phyloP scores from a whole-genome alignment of 331 rosid species.

The Quercus tomentella region DNA sequence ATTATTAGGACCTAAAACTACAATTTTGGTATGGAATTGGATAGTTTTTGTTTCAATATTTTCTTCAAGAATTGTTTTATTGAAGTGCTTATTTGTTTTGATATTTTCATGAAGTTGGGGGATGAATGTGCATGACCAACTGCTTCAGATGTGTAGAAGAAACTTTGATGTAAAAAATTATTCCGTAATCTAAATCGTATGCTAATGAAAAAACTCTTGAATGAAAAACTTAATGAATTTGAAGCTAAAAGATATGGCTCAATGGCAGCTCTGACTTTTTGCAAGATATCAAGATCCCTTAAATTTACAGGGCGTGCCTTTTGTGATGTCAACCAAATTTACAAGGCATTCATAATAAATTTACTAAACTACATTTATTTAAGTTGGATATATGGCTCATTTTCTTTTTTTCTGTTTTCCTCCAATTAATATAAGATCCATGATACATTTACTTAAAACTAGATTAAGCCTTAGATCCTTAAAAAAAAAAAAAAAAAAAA shows the following conservation, averaged over 20 bases:
- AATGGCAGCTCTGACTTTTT: slow-evolving; percentile 75
- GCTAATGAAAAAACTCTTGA: slow-evolving; percentile 15
- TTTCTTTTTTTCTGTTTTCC: no score
- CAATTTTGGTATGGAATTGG: slow-evolving; percentile 45
- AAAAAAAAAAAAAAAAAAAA: no score
- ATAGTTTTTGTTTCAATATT: neutral
- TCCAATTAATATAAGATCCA: no score
- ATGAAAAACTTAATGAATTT: slow-evolving; percentile 59
- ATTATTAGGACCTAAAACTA: slow-evolving; percentile 83
- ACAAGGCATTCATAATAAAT: no score
- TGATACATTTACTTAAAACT: no score
- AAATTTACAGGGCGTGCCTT: neutral
- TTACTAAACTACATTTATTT: no score
- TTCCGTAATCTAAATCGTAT: slow-evolving; percentile 72
- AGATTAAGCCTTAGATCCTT: no score
- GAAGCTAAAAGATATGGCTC: slow-evolving; percentile 85
- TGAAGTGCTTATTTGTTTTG: neutral
- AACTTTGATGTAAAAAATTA: slow-evolving; percentile 62
- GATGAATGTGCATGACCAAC: slow-evolving; percentile 86
- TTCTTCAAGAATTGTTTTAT: neutral
- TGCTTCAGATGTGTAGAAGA: slow-evolving; percentile 82
- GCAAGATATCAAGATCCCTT: slow-evolving; percentile 60
- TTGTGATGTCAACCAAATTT: neutral
- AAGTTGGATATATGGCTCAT: no score
- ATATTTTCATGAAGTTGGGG: slow-evolving; percentile 60